Evolutionary conservation across 257 asterid species (phyloP), one percentile per base, ranked within the genome.

Genomic region (Lycium barbarum): DNA sequence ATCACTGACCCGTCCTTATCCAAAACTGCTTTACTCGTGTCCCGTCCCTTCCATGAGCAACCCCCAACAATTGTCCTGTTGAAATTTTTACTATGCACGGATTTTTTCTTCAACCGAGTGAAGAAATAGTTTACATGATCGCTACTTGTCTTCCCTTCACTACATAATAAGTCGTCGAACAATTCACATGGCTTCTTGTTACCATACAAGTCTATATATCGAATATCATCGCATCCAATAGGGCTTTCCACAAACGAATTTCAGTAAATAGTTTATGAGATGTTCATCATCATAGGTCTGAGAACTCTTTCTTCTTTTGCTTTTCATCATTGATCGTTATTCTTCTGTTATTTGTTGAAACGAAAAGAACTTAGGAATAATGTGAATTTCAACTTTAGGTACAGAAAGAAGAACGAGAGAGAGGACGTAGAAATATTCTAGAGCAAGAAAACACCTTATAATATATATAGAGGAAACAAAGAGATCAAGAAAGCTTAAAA

Each of bases 51-150:
- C 61, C 81, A 74, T 1, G 35, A 5, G 7, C n/a, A 43, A 47
- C 18, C 81, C 15, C 81, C 43, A 12, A 12, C 40, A 74, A 74
- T 20, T 74, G n/a, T 20, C 57, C 43, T 74, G 45, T 74, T 74
- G 12, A 20, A 20, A 1, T 74, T 22, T 49, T 22, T 49, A 74
- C 81, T 61, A 0, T 12, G 1, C 7, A 1, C 17, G 0, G 18
- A 18, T 72, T 45, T 72, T 45, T 6, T 70, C 79, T 57, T 57
- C 2, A 57, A 57, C 9, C 15, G n/a, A 5, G 63, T 57, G 5
- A 70, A 71, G 1, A 40, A 40, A 40, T 40, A 40, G 35, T 40
- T 71, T 18, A 70, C 12, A 57, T 54, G 18, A 54, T 14, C 63
- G 15, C 0, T 70, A 67, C 6, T 7, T 11, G 67, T 61, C 68